These are phyloP conservation scores for Babesia sp. DNA, from an alignment of 169 alveolate species.

Conservation along the genomic window DNA sequence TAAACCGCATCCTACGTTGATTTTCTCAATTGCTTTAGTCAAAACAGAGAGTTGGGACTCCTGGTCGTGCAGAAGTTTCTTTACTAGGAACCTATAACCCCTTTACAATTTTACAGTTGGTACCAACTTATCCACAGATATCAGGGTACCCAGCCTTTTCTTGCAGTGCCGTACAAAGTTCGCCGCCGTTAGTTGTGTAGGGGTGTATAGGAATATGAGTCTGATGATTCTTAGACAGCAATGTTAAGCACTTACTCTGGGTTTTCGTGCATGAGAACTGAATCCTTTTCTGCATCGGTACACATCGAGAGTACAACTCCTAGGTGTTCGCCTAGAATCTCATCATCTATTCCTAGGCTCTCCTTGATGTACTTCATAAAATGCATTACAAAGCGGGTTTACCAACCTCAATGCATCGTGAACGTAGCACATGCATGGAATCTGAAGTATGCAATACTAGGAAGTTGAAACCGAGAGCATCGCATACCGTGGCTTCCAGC, in stretches of 20 bases:
- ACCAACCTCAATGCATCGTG: conserved; percentile 26
- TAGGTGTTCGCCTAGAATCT: conserved; percentile 43
- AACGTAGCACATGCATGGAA: conserved; percentile 31
- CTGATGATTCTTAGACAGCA: conserved; percentile 7
- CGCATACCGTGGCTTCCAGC: conserved; percentile 65
- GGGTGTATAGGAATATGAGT: conserved; percentile 53
- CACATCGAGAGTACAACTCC: conserved; percentile 21
- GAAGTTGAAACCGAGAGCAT: conserved; percentile 52
- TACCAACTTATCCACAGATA: conserved; percentile 53
- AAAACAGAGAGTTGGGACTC: conserved; percentile 11
- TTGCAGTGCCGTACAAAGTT: conserved; percentile 37
- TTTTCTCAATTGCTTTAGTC: neutral
- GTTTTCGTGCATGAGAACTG: conserved; percentile 34
- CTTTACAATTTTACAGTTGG: neutral
- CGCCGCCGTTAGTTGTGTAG: conserved; percentile 62
- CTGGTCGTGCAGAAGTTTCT: conserved; percentile 40
- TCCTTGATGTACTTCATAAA: conserved; percentile 48
- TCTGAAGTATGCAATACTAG: conserved; percentile 59
- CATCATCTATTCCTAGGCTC: conserved; percentile 53
- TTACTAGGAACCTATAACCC: conserved; percentile 34
- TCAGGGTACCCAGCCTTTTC: conserved; percentile 5
- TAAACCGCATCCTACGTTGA: conserved; percentile 11
- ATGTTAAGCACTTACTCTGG: conserved; percentile 41
- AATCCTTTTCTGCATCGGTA: conserved; percentile 35
- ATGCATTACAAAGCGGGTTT: neutral